phyloP scores from a whole-genome alignment of 176 grass and related monocot species.

The Carex cristatella region DNA sequence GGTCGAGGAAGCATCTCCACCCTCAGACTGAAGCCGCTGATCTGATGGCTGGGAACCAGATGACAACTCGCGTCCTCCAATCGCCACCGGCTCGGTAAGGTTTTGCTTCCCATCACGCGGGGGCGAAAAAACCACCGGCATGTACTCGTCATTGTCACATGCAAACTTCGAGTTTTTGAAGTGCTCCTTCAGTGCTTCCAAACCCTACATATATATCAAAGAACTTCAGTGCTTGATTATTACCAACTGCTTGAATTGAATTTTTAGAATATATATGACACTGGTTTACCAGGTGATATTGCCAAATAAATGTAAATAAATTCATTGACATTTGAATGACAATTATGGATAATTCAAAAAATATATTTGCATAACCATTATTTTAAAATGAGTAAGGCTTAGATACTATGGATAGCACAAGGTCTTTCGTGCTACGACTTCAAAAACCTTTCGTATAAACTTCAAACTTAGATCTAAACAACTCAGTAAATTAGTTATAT shows the following conservation, averaged over 20 bases:
- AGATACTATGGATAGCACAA: too few species aligned
- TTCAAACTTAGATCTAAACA: too few species aligned
- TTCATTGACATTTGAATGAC: neutral
- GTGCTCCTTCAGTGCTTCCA: slow-evolving; percentile 92
- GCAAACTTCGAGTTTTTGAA: slow-evolving; percentile 99
- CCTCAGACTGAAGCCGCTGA: slow-evolving; percentile 25
- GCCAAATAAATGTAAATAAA: slow-evolving; percentile 1
- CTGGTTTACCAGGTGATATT: neutral
- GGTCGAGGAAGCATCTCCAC: slow-evolving; percentile 62
- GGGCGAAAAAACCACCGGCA: slow-evolving; percentile 77
- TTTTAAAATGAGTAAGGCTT: neutral
- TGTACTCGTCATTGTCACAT: slow-evolving; percentile 95
- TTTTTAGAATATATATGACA: neutral
- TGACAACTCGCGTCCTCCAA: slow-evolving; percentile 44
- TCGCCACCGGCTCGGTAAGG: slow-evolving; percentile 56
- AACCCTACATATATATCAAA: slow-evolving; percentile 35
- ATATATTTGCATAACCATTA: neutral
- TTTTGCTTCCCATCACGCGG: slow-evolving; percentile 78
- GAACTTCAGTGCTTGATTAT: neutral
- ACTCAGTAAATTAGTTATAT: too few species aligned
- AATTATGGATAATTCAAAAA: neutral
- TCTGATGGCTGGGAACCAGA: slow-evolving; percentile 16
- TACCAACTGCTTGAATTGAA: neutral
- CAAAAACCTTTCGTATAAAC: too few species aligned
- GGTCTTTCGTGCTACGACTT: too few species aligned